Base-by-base conservation (phyloP, 345 rosid genomes). In the Physaria fendleri region DNA sequence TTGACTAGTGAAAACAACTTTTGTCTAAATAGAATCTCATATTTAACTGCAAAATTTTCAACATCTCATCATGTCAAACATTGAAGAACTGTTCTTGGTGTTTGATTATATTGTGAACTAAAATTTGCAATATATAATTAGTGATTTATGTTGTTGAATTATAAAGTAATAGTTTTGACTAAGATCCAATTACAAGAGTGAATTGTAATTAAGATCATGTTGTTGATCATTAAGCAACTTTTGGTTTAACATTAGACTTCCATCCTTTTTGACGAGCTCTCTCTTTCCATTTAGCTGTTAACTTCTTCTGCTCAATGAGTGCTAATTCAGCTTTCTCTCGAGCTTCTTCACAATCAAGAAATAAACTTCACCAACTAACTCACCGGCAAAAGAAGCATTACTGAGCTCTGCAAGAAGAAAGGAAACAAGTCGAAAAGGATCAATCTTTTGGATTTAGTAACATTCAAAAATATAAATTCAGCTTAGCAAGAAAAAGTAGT, bases 241-340 rank as follows among this genome's bases (percentile, higher is more conserved):
- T 82, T 64, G 80, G 34, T 66, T 71, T 76, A 14, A 71, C 17
- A 11, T 15, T 69, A 17, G 82, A 43, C 64, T 72, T 90, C 99
- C 97, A 93, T 33, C 99, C 97, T 80, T 63, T 85, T 49, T 82
- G 86, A 5, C 85, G 92, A 58, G 99, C 97, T 74, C 96, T 82
- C 45, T 33, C 40, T 76, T 87, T 97, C 99, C 99, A 90, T 51
- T 58, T 52, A 15, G 80, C 76, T 0, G 95, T 82, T 63, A 83
- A 41, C 61, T 79, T 94, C 79, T 77, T 94, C 73, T 90, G 97
- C 22, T 80, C 79, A 3, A 53, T 76, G 52, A 87, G 73, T 43
- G 92, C 78, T 38, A 72, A 73, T 69, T 87, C 96, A 0, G 95
- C 80, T 59, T 82, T 93, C 48, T 93, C 99, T 24, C 99, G 78